Conservation (phyloP, 371 early-diverging fungal genomes). For the Lichtheimia ramosa region DNA sequence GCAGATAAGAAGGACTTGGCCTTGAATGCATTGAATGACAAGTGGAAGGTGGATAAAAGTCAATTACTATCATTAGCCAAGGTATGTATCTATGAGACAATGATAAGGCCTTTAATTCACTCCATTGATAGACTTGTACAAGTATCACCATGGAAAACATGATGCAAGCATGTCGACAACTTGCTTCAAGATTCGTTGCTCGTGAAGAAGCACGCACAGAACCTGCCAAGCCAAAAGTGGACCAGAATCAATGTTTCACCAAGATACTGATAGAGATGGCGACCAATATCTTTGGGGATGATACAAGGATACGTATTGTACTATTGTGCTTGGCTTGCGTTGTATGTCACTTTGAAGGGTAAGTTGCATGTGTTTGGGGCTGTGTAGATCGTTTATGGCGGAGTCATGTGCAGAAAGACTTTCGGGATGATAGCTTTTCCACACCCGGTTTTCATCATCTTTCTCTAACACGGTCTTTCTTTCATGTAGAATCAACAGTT, state of each 20-base stretch:
- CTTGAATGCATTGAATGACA: constrained; percentile 19
- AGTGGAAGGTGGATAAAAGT: constrained; percentile 19
- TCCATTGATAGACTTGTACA: not conserved
- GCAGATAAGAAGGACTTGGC: constrained; percentile 9
- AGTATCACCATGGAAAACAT: not conserved
- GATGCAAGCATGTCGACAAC: not conserved
- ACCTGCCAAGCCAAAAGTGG: constrained; percentile 15
- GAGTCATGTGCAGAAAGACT: too few relatives aligned
- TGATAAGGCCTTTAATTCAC: not conserved
- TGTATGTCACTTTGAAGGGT: constrained; percentile 15
- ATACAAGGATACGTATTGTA: constrained; percentile 14
- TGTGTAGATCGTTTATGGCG: too few relatives aligned
- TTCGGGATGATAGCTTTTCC: too few relatives aligned
- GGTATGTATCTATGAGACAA: constrained; percentile 7
- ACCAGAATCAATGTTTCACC: constrained; percentile 15
- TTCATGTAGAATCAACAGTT: too few relatives aligned
- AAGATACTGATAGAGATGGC: constrained; percentile 19
- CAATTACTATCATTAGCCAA: constrained; percentile 16
- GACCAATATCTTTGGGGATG: constrained; percentile 21
- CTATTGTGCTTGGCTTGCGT: constrained; percentile 15
- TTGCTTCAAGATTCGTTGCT: constrained; percentile 12
- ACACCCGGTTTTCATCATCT: too few relatives aligned
- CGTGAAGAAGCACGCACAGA: constrained; percentile 22
- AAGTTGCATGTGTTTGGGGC: not conserved
- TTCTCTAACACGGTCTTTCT: too few relatives aligned